Conservation (phyloP, 441 rosid species). For the Populus hybrid region DNA sequence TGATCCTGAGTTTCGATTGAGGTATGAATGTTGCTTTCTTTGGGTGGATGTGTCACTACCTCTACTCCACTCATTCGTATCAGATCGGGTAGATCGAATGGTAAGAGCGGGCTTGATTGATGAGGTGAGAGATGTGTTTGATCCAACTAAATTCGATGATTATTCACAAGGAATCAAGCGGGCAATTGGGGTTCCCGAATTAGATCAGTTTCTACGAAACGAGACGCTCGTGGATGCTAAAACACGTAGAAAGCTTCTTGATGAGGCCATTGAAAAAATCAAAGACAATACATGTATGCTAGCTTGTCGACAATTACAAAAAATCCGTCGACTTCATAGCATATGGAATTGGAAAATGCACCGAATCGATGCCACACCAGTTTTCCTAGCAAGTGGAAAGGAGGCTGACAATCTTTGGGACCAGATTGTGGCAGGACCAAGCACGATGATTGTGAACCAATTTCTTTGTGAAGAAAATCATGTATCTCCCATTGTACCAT, state of each 20-base stretch:
- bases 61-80: conserved; percentile 48
- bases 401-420: conserved; percentile 73
- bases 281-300: conserved; percentile 54
- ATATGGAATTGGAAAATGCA: conserved; percentile 65
- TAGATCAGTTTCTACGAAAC: conserved; percentile 44
- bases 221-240: conserved; percentile 26
- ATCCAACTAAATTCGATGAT: conserved; percentile 33
- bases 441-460: conserved; percentile 41
- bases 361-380: conserved; percentile 71
- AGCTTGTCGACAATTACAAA: conserved; percentile 54
- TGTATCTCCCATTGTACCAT: conserved; percentile 26
- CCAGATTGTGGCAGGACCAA: conserved; percentile 48
- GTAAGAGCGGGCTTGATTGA: conserved; percentile 55
- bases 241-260: conserved; percentile 33
- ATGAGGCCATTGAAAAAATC: conserved; percentile 48
- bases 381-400: conserved; percentile 42
- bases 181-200: conserved; percentile 67
- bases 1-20: conserved; percentile 42
- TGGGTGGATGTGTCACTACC: conserved; percentile 66
- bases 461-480: conserved; percentile 38
- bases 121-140: conserved; percentile 48
- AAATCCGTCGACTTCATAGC: conserved; percentile 46
- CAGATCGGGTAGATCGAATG: conserved; percentile 69
- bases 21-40: conserved; percentile 54
- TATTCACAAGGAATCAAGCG: conserved; percentile 57